A percentile compares a stretch with the other conserved stretches of the same genome.
Evolutionary conservation across 306 rosid genomes (phyloP).

Genomic region (Cicer bijugum): DNA sequence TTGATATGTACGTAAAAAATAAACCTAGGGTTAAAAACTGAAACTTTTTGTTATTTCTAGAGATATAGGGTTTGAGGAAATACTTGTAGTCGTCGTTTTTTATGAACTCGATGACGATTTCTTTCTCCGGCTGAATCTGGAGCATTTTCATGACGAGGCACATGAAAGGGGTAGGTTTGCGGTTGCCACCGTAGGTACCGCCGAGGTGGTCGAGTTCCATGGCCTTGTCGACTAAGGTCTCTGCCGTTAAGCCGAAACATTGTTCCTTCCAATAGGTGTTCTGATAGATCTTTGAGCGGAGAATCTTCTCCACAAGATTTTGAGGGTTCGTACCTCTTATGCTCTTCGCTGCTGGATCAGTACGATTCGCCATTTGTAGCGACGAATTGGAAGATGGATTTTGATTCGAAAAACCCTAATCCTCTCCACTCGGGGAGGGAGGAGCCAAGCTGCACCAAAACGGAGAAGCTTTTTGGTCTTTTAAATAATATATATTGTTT

Average conservation of each 20-base stretch:
- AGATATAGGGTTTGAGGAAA: not conserved
- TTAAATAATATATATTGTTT: too few relatives aligned
- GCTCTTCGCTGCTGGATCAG: conserved; percentile 94
- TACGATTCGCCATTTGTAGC: conserved; percentile 82
- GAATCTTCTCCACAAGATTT: conserved; percentile 90
- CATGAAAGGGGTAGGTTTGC: conserved; percentile 93
- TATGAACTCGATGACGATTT: conserved; percentile 92
- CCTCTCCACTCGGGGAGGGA: conserved; percentile 10
- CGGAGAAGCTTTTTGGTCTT: not conserved
- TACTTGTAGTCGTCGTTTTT: conserved; percentile 95
- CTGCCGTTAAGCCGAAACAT: conserved; percentile 96
- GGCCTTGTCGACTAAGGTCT: conserved; percentile 93
- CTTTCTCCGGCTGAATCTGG: conserved; percentile 98
- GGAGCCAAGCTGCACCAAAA: not conserved
- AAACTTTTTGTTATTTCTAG: not conserved
- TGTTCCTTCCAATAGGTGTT: conserved; percentile 96
- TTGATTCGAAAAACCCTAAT: conserved; percentile 42
- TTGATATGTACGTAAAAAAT: not conserved
- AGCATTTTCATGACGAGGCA: conserved; percentile 98
- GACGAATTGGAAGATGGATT: not conserved
- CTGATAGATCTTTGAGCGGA: conserved; percentile 94
- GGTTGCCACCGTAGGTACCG: conserved; percentile 90
- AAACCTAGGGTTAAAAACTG: not conserved
- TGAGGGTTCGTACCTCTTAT: conserved; percentile 96
- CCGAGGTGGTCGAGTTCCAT: conserved; percentile 98